These are phyloP conservation scores for Blechomonas ayalai DNA, from an alignment of 208 protist genomes.

Conservation along the genomic window DNA sequence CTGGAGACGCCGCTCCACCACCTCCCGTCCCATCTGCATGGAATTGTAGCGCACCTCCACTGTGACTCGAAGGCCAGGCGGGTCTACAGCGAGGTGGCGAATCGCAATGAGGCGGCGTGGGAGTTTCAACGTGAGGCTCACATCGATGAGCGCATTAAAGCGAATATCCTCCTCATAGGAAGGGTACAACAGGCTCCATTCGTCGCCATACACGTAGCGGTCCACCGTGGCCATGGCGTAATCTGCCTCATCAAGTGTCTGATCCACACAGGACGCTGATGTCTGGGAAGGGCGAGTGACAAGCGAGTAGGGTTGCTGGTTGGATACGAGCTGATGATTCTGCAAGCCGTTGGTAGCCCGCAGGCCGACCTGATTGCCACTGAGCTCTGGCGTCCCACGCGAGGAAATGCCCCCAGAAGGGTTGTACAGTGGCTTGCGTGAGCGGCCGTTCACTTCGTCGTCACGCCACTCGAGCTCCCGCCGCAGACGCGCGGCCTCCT, in stretches of 20 bases:
- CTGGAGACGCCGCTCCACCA: slow-evolving; percentile 56
- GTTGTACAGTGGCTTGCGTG: too few relatives aligned
- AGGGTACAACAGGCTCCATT: slow-evolving; percentile 63
- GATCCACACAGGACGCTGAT: too few relatives aligned
- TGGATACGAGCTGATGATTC: too few relatives aligned
- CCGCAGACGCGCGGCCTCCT: slow-evolving; percentile 43
- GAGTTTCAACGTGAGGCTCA: slow-evolving; percentile 64
- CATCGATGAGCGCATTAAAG: slow-evolving; percentile 68
- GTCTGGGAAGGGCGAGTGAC: too few relatives aligned
- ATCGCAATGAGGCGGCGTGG: slow-evolving; percentile 63
- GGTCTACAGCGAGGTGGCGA: slow-evolving; percentile 41
- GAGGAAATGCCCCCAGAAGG: too few relatives aligned
- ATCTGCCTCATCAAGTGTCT: slow-evolving; percentile 31
- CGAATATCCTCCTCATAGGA: slow-evolving; percentile 47
- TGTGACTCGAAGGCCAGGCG: slow-evolving; percentile 69
- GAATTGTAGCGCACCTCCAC: slow-evolving; percentile 59
- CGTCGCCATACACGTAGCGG: slow-evolving; percentile 73
- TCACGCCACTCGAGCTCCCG: slow-evolving; percentile 49
- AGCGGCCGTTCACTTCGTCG: slow-evolving; percentile 27
- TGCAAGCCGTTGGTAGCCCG: too few relatives aligned
- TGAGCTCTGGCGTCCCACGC: too few relatives aligned
- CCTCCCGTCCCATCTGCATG: slow-evolving; percentile 31
- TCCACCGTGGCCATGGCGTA: slow-evolving; percentile 43
- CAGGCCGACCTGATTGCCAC: too few relatives aligned
- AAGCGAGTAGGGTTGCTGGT: too few relatives aligned